Evolutionary conservation across 2,329 filamentous ascomycete genomes (phyloP), one percentile per base, ranked within the genome.

Genomic region (Chalaropsis thielavioides): DNA sequence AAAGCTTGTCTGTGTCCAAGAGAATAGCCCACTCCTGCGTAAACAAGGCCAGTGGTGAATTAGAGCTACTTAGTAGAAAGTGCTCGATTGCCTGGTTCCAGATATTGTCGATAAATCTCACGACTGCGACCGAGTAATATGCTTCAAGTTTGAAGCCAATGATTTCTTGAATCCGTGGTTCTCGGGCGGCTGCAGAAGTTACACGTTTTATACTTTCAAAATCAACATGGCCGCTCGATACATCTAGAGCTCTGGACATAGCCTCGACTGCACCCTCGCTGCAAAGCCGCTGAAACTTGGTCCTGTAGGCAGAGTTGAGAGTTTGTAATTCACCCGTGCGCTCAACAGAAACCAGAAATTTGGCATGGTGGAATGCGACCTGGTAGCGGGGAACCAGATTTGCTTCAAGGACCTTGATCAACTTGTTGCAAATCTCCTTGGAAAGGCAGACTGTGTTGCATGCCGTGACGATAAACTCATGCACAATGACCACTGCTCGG

Each of bases 51-150:
- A 75, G 68, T 1, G 73, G 73, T 2, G 71, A 73, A 0, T 65
- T 43, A 0, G 68, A 65, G 0, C 73, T 72, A 22, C 63, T 62
- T 0, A 75, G 62, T 0, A 75, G 70, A 3, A 61, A 51, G 56
- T 72, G 68, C 46, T 70, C 69, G 5, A 75, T 71, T 0, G 69
- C 72, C 35, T 73, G 72, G 1, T 69, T 70, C 64, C 72, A 73
- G 24, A 76, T 63, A 58, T 74, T 74, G 67, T 76, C 74, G 22
- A 75, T 69, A 61, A 75, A 75, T 1, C 71, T 70, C 7, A 72
- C 69, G 4, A 69, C 68, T 0, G 74, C 72, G 0, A 75, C 63
- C 7, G 69, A 68, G 61, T 76, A 75, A 69, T 75, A 76, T 0
- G 73, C 69, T 3, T 68, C 31, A 4, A 75, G 70, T 35, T 70